phyloP scores from a whole-genome alignment of 371 early-diverging fungal genomes.

The Mucor piriformis region DNA sequence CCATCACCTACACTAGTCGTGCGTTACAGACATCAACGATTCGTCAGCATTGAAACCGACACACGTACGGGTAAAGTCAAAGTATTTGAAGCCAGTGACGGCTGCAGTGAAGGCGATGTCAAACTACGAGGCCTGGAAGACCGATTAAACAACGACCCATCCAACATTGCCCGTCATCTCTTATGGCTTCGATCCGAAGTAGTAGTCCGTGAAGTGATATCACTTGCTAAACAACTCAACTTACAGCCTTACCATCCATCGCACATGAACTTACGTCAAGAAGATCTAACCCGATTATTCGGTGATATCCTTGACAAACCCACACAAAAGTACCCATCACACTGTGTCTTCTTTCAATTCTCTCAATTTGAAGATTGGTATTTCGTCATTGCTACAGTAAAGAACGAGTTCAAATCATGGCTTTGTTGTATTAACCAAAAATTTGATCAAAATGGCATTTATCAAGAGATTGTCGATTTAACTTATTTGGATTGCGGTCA shows the following conservation, averaged over 20 bases:
- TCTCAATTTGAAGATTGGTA: slow-evolving; percentile 57
- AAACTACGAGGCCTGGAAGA: slow-evolving; percentile 48
- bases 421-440: slow-evolving; percentile 48
- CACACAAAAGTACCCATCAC: slow-evolving; percentile 35
- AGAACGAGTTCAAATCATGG: slow-evolving; percentile 49
- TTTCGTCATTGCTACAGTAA: slow-evolving; percentile 43
- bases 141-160: slow-evolving; percentile 44
- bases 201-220: slow-evolving; percentile 51
- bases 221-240: slow-evolving; percentile 52
- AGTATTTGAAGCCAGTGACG: slow-evolving; percentile 53
- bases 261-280: slow-evolving; percentile 46
- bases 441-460: slow-evolving; percentile 38
- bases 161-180: slow-evolving; percentile 40
- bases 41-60: slow-evolving; percentile 57
- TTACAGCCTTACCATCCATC: slow-evolving; percentile 48
- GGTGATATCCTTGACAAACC: slow-evolving; percentile 28
- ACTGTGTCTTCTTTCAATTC: slow-evolving; percentile 53
- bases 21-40: slow-evolving; percentile 56
- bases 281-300: slow-evolving; percentile 45
- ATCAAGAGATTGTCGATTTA: slow-evolving; percentile 41
- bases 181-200: slow-evolving; percentile 54
- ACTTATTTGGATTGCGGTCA: slow-evolving; percentile 41
- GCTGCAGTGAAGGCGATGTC: slow-evolving; percentile 54
- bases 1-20: slow-evolving; percentile 37
- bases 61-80: slow-evolving; percentile 59